phyloP scores from a whole-genome alignment of 2,329 filamentous ascomycete genomes.

The Microcera coccophila region DNA sequence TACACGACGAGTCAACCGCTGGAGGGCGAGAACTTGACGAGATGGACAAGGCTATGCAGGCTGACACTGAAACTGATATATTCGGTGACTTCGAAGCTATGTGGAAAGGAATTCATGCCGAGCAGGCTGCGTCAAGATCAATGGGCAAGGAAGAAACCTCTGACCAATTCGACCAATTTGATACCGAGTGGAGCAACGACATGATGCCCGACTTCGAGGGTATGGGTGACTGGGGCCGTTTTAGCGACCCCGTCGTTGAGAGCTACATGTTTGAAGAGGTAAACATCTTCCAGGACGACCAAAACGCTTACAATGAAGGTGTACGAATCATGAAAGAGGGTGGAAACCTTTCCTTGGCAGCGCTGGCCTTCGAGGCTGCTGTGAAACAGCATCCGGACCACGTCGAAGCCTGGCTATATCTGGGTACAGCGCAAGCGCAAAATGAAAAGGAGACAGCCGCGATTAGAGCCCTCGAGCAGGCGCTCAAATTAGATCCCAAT shows the following conservation, averaged over 20 bases:
- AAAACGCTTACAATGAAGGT: slow-evolving; percentile 88
- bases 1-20: slow-evolving; percentile 62
- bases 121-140: slow-evolving; percentile 65
- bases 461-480: slow-evolving; percentile 88
- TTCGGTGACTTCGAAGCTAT: slow-evolving; percentile 88
- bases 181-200: slow-evolving; percentile 71
- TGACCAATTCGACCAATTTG: slow-evolving; percentile 66
- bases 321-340: slow-evolving; percentile 89
- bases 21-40: slow-evolving; percentile 85
- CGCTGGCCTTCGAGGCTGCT: slow-evolving; percentile 91
- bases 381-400: slow-evolving; percentile 86
- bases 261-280: slow-evolving; percentile 94
- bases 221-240: slow-evolving; percentile 60
- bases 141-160: slow-evolving; percentile 64
- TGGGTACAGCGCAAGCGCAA: slow-evolving; percentile 90
- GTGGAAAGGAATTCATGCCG: slow-evolving; percentile 78
- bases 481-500: slow-evolving; percentile 78
- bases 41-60: slow-evolving; percentile 66
- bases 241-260: slow-evolving; percentile 74
- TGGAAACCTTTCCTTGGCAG: slow-evolving; percentile 88
- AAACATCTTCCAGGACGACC: slow-evolving; percentile 78
- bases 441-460: slow-evolving; percentile 98
- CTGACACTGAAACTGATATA: slow-evolving; percentile 71
- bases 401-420: slow-evolving; percentile 87
- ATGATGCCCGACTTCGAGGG: slow-evolving; percentile 55